Evolutionary conservation across 1,284 basidiomycete species (phyloP).

Genomic region (Trichosporon sp.): DNA sequence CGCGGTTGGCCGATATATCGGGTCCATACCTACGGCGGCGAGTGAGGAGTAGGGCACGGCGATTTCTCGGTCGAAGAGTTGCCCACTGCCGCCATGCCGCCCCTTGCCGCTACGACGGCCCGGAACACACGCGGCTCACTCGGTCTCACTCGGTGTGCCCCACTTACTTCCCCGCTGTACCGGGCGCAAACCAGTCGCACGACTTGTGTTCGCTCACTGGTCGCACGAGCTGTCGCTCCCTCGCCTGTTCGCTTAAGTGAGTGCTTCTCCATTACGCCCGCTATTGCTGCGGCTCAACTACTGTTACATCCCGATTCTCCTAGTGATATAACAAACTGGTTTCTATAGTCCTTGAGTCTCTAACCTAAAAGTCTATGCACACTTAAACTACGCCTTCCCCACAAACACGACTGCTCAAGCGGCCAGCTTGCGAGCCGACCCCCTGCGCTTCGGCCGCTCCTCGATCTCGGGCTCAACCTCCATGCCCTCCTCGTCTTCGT

Average conservation of each 20-base stretch:
- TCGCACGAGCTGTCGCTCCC: no score
- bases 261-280: no score
- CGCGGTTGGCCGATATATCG: neutral
- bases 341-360: slow-evolving; percentile 8
- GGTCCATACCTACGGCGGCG: neutral
- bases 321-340: slow-evolving; percentile 3
- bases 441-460: neutral
- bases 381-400: neutral
- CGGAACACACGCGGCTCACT: neutral
- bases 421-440: neutral
- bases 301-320: neutral
- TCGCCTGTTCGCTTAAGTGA: neutral
- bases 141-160: neutral
- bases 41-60: neutral
- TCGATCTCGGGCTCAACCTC: slow-evolving; percentile 30
- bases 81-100: neutral
- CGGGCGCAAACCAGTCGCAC: neutral
- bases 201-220: no score
- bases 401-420: neutral
- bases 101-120: no score
- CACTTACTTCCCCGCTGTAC: neutral
- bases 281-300: neutral
- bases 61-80: neutral
- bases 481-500: slow-evolving; percentile 54
- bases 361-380: slow-evolving; percentile 3